phyloP scores from a whole-genome alignment of 73 alveolate species.

The Tetrahymena thermophila region DNA sequence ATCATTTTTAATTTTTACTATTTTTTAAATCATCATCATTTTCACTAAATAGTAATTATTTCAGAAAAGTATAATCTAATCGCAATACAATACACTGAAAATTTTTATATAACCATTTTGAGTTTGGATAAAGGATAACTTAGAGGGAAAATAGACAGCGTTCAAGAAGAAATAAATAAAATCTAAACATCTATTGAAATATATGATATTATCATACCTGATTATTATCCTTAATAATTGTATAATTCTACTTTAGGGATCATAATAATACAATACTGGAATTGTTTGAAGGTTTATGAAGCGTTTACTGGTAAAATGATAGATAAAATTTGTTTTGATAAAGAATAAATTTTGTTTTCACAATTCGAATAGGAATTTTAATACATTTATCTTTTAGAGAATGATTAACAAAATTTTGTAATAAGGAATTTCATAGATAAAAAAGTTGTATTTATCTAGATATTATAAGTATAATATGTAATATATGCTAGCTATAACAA shows the following conservation, averaged over 20 bases:
- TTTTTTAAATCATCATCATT: background rate
- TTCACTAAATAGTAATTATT: background rate
- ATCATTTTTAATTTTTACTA: background rate
- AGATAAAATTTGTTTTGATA: background rate
- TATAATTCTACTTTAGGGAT: background rate
- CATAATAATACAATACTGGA: background rate
- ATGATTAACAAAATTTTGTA: too few species aligned
- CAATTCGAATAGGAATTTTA: background rate
- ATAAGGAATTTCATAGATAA: background rate
- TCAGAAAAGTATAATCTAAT: background rate
- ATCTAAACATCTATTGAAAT: background rate
- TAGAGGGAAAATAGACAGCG: background rate
- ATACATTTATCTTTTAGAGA: background rate
- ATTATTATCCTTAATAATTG: background rate
- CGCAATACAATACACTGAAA: background rate
- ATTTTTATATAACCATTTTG: background rate
- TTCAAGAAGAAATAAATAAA: background rate
- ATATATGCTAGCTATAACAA: background rate
- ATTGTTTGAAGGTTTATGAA: background rate
- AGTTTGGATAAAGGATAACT: background rate
- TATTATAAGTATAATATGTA: background rate
- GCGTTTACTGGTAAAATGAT: background rate
- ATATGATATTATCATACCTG: background rate
- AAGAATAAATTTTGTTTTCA: background rate
- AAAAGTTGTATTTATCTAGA: too few species aligned